These are phyloP conservation scores for Lecanicillium sp. DNA, from an alignment of 2,329 filamentous ascomycete genomes.

Conservation along the genomic window DNA sequence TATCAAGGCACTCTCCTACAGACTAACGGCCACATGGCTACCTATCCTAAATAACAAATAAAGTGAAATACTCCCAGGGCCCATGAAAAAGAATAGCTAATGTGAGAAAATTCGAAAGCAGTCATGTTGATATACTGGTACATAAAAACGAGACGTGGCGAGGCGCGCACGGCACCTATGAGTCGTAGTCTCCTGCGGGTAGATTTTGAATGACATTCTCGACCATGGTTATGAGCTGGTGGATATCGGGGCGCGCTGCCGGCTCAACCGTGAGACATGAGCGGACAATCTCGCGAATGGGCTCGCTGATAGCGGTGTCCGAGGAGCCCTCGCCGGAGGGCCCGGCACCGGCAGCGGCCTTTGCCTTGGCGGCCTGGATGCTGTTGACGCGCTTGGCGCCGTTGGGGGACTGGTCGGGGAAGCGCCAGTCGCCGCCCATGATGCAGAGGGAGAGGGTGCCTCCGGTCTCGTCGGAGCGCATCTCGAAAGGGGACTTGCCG, in stretches of 20 bases:
- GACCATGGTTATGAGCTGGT: conserved; percentile 75
- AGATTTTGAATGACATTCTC: conserved; percentile 62
- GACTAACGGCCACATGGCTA: neutral
- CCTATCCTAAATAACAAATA: conserved; percentile 2
- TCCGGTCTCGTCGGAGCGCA: conserved; percentile 90
- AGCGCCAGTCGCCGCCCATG: conserved; percentile 89
- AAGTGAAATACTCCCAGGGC: neutral
- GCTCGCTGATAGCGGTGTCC: conserved; percentile 62
- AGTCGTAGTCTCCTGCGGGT: conserved; percentile 43
- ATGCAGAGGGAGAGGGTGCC: conserved; percentile 90
- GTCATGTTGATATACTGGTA: conserved; percentile 1
- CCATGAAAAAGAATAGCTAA: neutral
- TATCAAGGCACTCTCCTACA: neutral
- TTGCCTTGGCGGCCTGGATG: conserved; percentile 23
- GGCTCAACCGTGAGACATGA: conserved; percentile 84
- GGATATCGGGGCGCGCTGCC: conserved; percentile 77
- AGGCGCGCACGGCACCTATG: neutral
- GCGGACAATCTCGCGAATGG: conserved; percentile 80
- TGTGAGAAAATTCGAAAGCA: neutral
- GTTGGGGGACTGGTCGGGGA: conserved; percentile 75
- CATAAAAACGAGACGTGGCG: too few species aligned
- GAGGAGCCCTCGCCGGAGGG: conserved; percentile 24
- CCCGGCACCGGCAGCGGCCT: conserved; percentile 24
- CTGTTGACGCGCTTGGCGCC: conserved; percentile 43
- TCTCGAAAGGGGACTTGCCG: conserved; percentile 94